These are phyloP conservation scores for Clarireedia sp. DNA, from an alignment of 2,329 filamentous ascomycete species.

Conservation along the genomic window DNA sequence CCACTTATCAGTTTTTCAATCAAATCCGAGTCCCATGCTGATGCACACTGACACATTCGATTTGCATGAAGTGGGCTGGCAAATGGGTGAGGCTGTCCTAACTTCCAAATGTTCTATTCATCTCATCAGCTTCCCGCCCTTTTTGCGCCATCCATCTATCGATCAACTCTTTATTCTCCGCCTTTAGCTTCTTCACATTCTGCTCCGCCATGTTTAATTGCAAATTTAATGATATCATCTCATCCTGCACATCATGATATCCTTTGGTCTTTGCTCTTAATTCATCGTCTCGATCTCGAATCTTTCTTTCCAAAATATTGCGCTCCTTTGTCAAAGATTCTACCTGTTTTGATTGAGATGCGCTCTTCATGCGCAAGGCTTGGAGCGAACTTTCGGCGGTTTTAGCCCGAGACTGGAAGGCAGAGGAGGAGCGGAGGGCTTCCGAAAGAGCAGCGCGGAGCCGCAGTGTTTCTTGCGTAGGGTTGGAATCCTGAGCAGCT, in stretches of 20 bases:
- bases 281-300: constrained; percentile 81
- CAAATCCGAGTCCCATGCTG: background rate
- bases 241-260: constrained; percentile 83
- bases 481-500: constrained; percentile 26
- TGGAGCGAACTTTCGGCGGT: constrained; percentile 56
- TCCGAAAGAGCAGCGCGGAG: constrained; percentile 65
- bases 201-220: constrained; percentile 83
- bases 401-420: constrained; percentile 57
- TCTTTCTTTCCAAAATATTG: constrained; percentile 51
- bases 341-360: constrained; percentile 54
- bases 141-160: constrained; percentile 87
- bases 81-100: background rate
- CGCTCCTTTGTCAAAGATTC: constrained; percentile 55
- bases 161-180: constrained; percentile 82
- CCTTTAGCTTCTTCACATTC: constrained; percentile 60
- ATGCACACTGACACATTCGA: background rate
- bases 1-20: background rate
- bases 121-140: constrained; percentile 75
- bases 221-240: constrained; percentile 79
- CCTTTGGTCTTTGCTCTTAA: constrained; percentile 75
- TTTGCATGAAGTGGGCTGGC: no score
- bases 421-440: constrained; percentile 65
- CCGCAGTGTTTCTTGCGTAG: constrained; percentile 34
- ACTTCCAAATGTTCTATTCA: constrained; percentile 54
- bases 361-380: constrained; percentile 51